phyloP scores from a whole-genome alignment of 2,329 filamentous ascomycete species.

The Pseudogymnoascus sp. region DNA sequence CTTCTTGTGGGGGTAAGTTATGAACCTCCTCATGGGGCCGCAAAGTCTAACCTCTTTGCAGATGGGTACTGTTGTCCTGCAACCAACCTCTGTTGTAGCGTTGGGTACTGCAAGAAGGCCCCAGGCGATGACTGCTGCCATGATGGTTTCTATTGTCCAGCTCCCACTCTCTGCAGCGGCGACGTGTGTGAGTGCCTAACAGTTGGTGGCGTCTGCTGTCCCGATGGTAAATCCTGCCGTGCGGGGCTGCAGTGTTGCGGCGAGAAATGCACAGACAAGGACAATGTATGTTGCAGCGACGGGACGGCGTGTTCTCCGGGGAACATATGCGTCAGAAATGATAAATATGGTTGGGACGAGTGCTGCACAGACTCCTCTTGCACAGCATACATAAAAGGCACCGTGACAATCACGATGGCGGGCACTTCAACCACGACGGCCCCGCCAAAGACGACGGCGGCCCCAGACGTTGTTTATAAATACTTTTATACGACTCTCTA shows the following conservation, averaged over 20 bases:
- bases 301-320: neutral
- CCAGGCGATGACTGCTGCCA: neutral
- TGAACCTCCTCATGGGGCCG: neutral
- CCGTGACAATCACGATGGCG: neutral
- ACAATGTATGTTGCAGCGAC: neutral
- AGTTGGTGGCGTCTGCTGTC: neutral
- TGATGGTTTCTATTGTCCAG: neutral
- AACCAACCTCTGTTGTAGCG: neutral
- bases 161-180: neutral
- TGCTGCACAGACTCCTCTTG: neutral
- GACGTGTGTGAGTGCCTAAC: neutral
- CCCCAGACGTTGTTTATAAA: neutral
- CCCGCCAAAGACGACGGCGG: neutral
- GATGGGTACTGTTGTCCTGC: neutral
- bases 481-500: constrained; percentile 1
- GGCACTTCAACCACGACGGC: neutral
- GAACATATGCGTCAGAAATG: neutral
- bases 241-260: neutral
- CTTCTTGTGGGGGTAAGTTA: neutral
- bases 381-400: neutral
- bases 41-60: neutral
- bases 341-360: neutral
- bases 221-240: neutral
- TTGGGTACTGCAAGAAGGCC: neutral
- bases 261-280: neutral